Evolutionary conservation across 2,329 filamentous ascomycete species (phyloP), one percentile per base, ranked within the genome.

Genomic region (Emergomyces africanus): DNA sequence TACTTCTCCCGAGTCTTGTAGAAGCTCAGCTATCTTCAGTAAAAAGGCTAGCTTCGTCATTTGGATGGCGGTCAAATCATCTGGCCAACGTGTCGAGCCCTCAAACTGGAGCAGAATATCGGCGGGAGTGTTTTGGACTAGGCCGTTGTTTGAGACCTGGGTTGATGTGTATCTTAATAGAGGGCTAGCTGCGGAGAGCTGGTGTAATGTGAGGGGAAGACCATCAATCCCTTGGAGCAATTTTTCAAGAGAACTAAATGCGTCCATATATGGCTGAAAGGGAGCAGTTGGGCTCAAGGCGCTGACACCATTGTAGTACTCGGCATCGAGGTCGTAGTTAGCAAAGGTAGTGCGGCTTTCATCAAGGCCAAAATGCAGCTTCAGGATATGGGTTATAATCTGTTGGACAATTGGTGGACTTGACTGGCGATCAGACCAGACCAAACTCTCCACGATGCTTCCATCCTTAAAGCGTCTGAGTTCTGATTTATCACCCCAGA

Each of bases 401-500:
- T 96, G 90, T 67, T 90, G 82, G 57, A 90, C 83, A 23, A 96
- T 83, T 6, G 85, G 82, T 37, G 75, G 71, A 2, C 79, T 77
- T 1, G 83, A 77, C 1, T 81, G 77, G 58, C 82, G 79, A 64
- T 85, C 81, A 1, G 79, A 79, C 94, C 94, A 99, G 23, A 95
- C 86, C 35, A 97, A 78, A 67, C 89, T 96, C 72, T 99, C 95
- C 9, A 90, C 80, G 64, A 99, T 96, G 66, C 87, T 92, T 25
- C 94, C 94, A 68, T 97, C 90, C 67, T 91, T 95, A 78, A 99
- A 99, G 23, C 94, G 88, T 64, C 94, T 84, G 51, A 99, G 79
- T 71, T 99, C 94, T 1, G 94, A 83, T 70, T 94, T 95, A 10
- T 92, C 87, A 6, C 92, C 94, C 94, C 95, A 99, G 70, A 99